These are phyloP conservation scores for Heterobasidion parviporum DNA, from an alignment of 1,284 basidiomycete species.

Conservation along the genomic window DNA sequence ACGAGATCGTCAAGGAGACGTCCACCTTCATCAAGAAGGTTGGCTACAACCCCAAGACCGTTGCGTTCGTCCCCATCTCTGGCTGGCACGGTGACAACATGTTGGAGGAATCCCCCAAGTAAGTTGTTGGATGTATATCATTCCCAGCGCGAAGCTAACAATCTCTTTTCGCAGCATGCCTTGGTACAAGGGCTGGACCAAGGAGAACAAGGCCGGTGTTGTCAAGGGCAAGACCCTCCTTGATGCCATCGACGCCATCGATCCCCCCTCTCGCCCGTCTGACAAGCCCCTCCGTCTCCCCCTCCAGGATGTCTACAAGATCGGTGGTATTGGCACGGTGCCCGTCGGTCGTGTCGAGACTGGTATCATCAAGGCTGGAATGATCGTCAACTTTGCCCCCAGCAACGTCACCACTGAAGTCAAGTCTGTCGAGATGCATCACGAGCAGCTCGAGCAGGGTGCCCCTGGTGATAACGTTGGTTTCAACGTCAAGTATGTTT, in stretches of 20 bases:
- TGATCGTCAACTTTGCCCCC: slow-evolving; percentile 97
- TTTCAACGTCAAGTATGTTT: slow-evolving; percentile 87
- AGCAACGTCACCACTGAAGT: slow-evolving; percentile 99
- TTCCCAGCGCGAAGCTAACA: slow-evolving; percentile 10
- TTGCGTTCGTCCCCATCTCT: slow-evolving; percentile 99
- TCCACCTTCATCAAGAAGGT: slow-evolving; percentile 99
- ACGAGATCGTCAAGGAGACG: slow-evolving; percentile 99
- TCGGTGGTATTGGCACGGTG: slow-evolving; percentile 99
- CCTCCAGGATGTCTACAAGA: slow-evolving; percentile 99
- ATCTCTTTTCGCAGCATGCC: slow-evolving; percentile 65
- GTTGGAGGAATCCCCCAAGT: slow-evolving; percentile 96
- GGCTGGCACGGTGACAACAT: slow-evolving; percentile 99
- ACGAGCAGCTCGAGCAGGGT: slow-evolving; percentile 97
- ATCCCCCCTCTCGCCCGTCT: slow-evolving; percentile 92
- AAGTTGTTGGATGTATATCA: slow-evolving; percentile 21
- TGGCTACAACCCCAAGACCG: slow-evolving; percentile 98
- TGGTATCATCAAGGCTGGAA: slow-evolving; percentile 99
- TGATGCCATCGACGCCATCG: slow-evolving; percentile 99
- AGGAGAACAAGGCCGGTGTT: slow-evolving; percentile 90
- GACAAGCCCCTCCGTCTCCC: slow-evolving; percentile 99
- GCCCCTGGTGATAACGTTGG: slow-evolving; percentile 98
- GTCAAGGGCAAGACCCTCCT: slow-evolving; percentile 98
- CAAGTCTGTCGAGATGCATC: slow-evolving; percentile 99
- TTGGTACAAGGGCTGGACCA: slow-evolving; percentile 99
- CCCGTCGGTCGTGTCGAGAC: slow-evolving; percentile 99